Evolutionary conservation across 2,329 filamentous ascomycete genomes (phyloP), one percentile per base, ranked within the genome.

Genomic region (Cadophora luteo-olivacea): DNA sequence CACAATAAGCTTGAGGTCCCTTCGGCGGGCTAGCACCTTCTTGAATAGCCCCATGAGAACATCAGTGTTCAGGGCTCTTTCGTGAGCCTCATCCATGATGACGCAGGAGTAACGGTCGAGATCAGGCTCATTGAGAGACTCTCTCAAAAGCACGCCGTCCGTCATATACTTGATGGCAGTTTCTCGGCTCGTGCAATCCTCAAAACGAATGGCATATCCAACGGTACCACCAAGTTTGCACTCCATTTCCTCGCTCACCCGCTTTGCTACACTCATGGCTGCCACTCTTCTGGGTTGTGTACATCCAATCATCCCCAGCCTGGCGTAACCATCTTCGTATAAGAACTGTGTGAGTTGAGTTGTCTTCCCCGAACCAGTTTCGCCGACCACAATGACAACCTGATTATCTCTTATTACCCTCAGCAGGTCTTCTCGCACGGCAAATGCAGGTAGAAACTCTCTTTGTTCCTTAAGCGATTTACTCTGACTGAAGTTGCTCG

Each of bases 161-260:
- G 96, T 99, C 94, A 99, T 97, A 80, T 99, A 99, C 81, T 99
- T 99, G 82, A 99, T 98, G 69, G 91, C 85, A 0, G 96, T 99
- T 68, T 98, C 92, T 74, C 94, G 93, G 83, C 93, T 97, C 0
- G 96, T 99, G 80, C 94, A 97, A 79, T 99, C 97, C 78, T 99
- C 96, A 76, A 99, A 99, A 65, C 96, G 94, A 78, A 99, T 99
- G 0, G 96, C 94, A 79, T 99, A 99, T 36, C 96, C 96, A 48
- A 99, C 97, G 0, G 91, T 87, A 67, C 91, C 90, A 61, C 96
- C 96, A 11, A 99, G 84, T 67, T 91, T 91, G 55, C 97, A 94
- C 74, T 97, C 92, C 97, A 99, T 99, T 82, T 99, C 96, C 81
- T 99, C 96, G 68, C 93, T 93, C 49, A 99, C 96, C 84, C 96